Base-by-base conservation (phyloP, 495 filamentous ascomycete species). In the Penicillium salamii region DNA sequence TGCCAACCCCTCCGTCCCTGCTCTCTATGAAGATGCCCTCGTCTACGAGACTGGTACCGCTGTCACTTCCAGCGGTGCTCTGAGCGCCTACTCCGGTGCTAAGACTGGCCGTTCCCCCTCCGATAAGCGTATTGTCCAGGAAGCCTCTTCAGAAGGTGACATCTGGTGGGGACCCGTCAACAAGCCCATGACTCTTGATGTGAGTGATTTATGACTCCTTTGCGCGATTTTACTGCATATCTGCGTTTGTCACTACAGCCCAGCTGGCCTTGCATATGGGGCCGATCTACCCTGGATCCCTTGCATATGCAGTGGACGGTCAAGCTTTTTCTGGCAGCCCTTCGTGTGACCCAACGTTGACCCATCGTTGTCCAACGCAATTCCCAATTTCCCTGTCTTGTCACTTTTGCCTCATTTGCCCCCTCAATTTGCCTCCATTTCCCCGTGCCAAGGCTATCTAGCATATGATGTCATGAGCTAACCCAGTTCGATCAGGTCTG, bases 121-220 rank as follows among this genome's bases (percentile, higher is more conserved):
- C 33, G 93, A 98, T 78, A 98, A 98, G 83, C 87, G 93, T 57
- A 87, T 98, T 63, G 93, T 98, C 58, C 82, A 95, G 72, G 95
- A 98, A 69, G 79, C 86, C 57, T 75, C 82, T 47, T 97, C 93
- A 48, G 85, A 95, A 66, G 86, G 90, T 26, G 83, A 97, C 39
- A 79, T 98, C 63, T 98, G 93, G 93, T 97, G 90, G 85, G 92
- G 88, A 56, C 93, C 93, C 34, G 93, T 98, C 56, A 98, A 98
- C 79, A 97, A 96, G 83, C 88, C 93, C 46, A 98, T 98, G 93
- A 85, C 83, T 53, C 88, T 91, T 58, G 92, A 97, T 75, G 93
- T 98, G 84, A 85, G 91, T 81, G 26, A 14, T 54, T 45, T 29
- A 32, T 54, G 33, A 23, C 41, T 49, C 15, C 7, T 50, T 19